These are phyloP conservation scores for Sporothrix brasiliensis DNA, from an alignment of 2,329 filamentous ascomycete genomes.

Conservation along the genomic window DNA sequence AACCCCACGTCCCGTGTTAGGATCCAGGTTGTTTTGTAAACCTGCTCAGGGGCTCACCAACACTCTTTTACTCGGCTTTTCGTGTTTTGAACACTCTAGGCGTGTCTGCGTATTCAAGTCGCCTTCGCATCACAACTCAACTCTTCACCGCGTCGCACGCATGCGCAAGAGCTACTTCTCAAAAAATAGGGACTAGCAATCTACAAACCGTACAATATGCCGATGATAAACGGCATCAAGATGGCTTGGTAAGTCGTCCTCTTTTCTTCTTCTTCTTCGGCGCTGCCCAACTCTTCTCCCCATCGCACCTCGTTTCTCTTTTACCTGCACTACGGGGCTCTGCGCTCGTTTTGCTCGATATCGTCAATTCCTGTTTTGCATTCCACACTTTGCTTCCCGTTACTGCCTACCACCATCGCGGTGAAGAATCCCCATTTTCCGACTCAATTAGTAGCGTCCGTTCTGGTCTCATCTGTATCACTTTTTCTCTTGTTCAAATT, in stretches of 20 bases:
- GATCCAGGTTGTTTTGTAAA: slow-evolving; percentile 21
- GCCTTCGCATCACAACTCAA: not conserved
- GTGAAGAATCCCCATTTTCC: not conserved
- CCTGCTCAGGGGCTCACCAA: slow-evolving; percentile 18
- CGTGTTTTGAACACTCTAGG: slow-evolving; percentile 12
- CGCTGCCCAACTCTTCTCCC: not conserved
- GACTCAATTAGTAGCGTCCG: not conserved
- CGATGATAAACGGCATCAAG: slow-evolving; percentile 69
- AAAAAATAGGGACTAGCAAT: slow-evolving; percentile 2
- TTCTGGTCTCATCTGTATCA: no score
- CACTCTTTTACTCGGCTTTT: not conserved
- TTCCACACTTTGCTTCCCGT: not conserved
- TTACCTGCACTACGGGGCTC: not conserved
- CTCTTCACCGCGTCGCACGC: not conserved
- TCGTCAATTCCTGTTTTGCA: not conserved
- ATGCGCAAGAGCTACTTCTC: no score
- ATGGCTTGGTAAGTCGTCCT: slow-evolving; percentile 68
- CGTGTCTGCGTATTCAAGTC: not conserved
- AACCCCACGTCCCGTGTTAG: slow-evolving; percentile 18
- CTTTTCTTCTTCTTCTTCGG: slow-evolving; percentile 31
- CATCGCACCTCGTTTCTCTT: slow-evolving; percentile 9
- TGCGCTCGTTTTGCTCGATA: slow-evolving; percentile 1
- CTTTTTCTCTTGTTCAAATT: not conserved
- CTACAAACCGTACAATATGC: slow-evolving; percentile 53
- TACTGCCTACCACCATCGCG: not conserved